A percentile compares a stretch with the other conserved stretches of the same genome.
Conservation (phyloP, 2,329 filamentous ascomycete species). For the Ascocoryne sarcoides region DNA sequence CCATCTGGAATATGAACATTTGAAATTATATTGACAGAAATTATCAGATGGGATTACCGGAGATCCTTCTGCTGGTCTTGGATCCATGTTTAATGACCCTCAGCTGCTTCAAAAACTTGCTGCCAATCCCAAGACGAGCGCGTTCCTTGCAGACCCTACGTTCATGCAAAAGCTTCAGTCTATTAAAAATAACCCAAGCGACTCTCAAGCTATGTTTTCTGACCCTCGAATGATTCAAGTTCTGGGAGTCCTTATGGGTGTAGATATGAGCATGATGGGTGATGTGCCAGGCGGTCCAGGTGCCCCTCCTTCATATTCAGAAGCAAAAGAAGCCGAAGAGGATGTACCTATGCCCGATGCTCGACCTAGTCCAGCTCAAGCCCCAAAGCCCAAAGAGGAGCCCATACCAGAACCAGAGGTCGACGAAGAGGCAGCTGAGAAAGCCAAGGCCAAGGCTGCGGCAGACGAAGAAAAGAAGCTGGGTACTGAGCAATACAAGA, state of each 20-base stretch:
- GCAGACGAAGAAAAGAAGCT: conserved; percentile 92
- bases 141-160: conserved; percentile 66
- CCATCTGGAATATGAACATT: neutral
- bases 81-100: conserved; percentile 90
- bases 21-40: no score
- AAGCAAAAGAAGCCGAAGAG: conserved; percentile 50
- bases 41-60: conserved; percentile 36
- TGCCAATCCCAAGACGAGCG: conserved; percentile 84
- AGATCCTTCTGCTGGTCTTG: conserved; percentile 69
- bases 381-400: conserved; percentile 46
- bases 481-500: conserved; percentile 96
- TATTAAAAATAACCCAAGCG: conserved; percentile 71
- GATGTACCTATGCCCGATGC: conserved; percentile 74
- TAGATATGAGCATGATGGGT: conserved; percentile 69
- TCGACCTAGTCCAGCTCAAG: conserved; percentile 33
- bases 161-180: conserved; percentile 89
- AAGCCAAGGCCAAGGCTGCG: conserved; percentile 84
- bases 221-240: conserved; percentile 92
- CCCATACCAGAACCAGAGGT: conserved; percentile 55
- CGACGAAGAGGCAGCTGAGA: conserved; percentile 75
- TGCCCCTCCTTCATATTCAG: conserved; percentile 27
- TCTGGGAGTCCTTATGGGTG: conserved; percentile 84
- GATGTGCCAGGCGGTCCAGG: conserved; percentile 14
- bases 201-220: conserved; percentile 69
- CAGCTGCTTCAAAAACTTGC: conserved; percentile 85